A percentile compares a stretch with the other conserved stretches of the same genome.
phyloP scores from a whole-genome alignment of 768 basidiomycete species.

The Flagelloscypha sp. region DNA sequence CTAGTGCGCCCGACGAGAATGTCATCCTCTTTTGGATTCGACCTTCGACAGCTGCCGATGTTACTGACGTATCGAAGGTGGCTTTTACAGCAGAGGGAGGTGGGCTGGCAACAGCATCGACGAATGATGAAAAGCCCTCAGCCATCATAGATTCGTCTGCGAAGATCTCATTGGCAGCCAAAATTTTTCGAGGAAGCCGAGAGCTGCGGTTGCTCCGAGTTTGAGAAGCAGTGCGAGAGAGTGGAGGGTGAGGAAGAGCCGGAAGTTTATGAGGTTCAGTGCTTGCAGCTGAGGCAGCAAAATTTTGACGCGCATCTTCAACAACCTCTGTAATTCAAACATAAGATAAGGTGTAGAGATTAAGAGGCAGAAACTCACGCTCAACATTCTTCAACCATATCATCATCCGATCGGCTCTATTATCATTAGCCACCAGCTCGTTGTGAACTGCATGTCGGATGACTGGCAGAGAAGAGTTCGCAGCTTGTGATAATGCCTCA shows the following conservation, averaged over 20 bases:
- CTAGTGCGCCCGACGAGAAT: slow-evolving; percentile 57
- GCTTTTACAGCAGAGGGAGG: too few relatives aligned
- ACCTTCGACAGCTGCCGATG: too few relatives aligned
- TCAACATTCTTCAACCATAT: slow-evolving; percentile 81
- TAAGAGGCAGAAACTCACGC: slow-evolving; percentile 40
- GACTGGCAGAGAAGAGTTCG: slow-evolving; percentile 44
- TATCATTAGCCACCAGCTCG: slow-evolving; percentile 47
- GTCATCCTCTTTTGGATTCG: too few relatives aligned
- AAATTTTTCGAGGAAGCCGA: slow-evolving; percentile 53
- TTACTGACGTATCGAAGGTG: too few relatives aligned
- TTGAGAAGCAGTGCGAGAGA: slow-evolving; percentile 41
- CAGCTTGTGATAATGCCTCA: slow-evolving; percentile 34
- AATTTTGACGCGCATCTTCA: slow-evolving; percentile 71
- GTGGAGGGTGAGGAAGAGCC: slow-evolving; percentile 54
- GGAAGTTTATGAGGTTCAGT: slow-evolving; percentile 43
- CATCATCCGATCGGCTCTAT: slow-evolving; percentile 58
- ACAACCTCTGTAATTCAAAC: slow-evolving; percentile 52
- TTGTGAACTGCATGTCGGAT: slow-evolving; percentile 46
- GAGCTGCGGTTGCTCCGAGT: slow-evolving; percentile 35
- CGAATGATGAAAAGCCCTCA: too few relatives aligned
- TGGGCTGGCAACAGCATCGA: too few relatives aligned
- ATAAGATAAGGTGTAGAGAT: slow-evolving; percentile 5
- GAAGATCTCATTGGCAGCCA: slow-evolving; percentile 68
- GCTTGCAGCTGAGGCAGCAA: slow-evolving; percentile 46
- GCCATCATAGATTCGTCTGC: slow-evolving; percentile 38